Evolutionary conservation across 2,329 filamentous ascomycete species (phyloP).

Genomic region (Ceratocystis cubensis): DNA sequence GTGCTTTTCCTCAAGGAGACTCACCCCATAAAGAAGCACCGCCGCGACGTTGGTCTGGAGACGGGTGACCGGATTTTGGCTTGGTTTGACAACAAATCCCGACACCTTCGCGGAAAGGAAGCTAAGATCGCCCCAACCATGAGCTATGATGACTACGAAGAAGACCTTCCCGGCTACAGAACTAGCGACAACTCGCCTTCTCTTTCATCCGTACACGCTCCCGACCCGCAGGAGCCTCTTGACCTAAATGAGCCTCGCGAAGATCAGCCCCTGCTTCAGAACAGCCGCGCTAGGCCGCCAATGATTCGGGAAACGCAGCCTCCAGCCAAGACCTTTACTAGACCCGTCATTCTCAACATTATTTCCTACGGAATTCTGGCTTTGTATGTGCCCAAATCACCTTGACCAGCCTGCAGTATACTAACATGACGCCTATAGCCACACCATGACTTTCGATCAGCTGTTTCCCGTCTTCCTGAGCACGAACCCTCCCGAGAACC

Average conservation of each 20-base stretch:
- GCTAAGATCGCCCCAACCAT: neutral
- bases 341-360: slow-evolving; percentile 75
- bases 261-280: slow-evolving; percentile 14
- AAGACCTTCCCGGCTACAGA: slow-evolving; percentile 56
- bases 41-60: slow-evolving; percentile 63
- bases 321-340: slow-evolving; percentile 55
- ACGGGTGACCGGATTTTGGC: slow-evolving; percentile 57
- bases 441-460: slow-evolving; percentile 94
- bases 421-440: slow-evolving; percentile 39
- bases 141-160: slow-evolving; percentile 33
- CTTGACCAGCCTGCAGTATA: slow-evolving; percentile 16
- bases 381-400: slow-evolving; percentile 47
- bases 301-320: slow-evolving; percentile 23
- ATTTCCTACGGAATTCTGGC: slow-evolving; percentile 83
- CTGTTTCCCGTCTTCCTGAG: slow-evolving; percentile 86
- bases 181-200: slow-evolving; percentile 45
- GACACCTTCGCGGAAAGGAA: neutral
- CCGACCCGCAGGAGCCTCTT: slow-evolving; percentile 28
- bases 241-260: slow-evolving; percentile 26
- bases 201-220: slow-evolving; percentile 29
- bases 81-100: slow-evolving; percentile 27
- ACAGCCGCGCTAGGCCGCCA: neutral
- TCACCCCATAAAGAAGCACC: slow-evolving; percentile 66
- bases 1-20: slow-evolving; percentile 89
- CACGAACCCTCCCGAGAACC: slow-evolving; percentile 41